Evolutionary conservation across 495 filamentous ascomycete genomes (phyloP).

Genomic region (Aspergillus avenaceus): DNA sequence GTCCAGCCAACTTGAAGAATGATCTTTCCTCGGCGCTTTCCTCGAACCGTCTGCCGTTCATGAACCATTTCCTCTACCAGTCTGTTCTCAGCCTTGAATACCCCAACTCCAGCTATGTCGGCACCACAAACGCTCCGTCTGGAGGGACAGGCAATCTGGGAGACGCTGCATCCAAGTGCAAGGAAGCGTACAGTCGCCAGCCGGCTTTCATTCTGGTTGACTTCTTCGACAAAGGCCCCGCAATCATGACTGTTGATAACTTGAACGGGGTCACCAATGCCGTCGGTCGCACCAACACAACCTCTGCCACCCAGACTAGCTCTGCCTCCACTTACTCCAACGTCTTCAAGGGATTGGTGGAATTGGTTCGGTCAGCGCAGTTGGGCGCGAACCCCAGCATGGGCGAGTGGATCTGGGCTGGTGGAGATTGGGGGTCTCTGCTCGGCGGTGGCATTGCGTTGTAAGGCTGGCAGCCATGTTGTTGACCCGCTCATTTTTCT

Average conservation of each 20-base stretch:
- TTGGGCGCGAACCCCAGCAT: conserved; percentile 32
- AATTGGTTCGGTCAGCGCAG: conserved; percentile 33
- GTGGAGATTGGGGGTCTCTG: conserved; percentile 41
- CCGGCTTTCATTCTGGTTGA: conserved; percentile 71
- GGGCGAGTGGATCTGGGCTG: conserved; percentile 47
- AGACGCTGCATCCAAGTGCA: conserved; percentile 51
- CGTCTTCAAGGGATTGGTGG: conserved; percentile 37
- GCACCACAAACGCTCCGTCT: conserved; percentile 54
- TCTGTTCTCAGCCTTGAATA: conserved; percentile 47
- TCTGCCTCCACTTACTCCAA: conserved; percentile 30
- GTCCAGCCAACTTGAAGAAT: conserved; percentile 45
- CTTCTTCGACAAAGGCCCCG: conserved; percentile 63
- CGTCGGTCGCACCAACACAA: conserved; percentile 36
- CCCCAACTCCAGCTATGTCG: conserved; percentile 56
- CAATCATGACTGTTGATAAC: conserved; percentile 58
- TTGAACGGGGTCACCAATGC: conserved; percentile 56
- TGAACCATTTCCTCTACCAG: conserved; percentile 72
- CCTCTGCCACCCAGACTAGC: conserved; percentile 23
- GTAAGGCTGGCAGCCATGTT: conserved; percentile 4
- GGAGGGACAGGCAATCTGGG: conserved; percentile 57
- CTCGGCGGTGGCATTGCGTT: conserved; percentile 38
- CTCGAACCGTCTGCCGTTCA: conserved; percentile 50
- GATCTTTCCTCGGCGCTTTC: conserved; percentile 41
- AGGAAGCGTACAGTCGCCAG: conserved; percentile 48
- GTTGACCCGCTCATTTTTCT: not conserved